phyloP scores from a whole-genome alignment of 1,139 yeast genomes.

The Meyerozyma smithsonii region DNA sequence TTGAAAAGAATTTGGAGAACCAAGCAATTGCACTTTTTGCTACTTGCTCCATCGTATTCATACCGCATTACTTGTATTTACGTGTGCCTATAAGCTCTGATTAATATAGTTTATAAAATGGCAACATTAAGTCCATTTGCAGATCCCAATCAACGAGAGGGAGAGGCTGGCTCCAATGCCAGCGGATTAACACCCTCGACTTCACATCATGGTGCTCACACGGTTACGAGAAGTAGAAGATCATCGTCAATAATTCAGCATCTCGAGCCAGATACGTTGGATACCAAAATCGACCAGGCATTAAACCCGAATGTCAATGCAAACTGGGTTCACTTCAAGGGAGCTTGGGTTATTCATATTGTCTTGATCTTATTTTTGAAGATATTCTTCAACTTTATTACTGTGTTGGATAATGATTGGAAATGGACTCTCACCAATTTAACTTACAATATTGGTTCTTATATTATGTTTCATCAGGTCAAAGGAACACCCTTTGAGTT shows the following conservation, averaged over 20 bases:
- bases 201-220: constrained; percentile 24
- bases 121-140: constrained; percentile 1
- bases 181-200: constrained; percentile 22
- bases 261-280: constrained; percentile 88
- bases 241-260: constrained; percentile 67
- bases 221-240: constrained; percentile 35
- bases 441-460: constrained; percentile 85
- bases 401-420: constrained; percentile 70
- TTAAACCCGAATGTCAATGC: constrained; percentile 88
- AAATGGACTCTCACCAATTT: constrained; percentile 93
- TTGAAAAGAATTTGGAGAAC: neutral
- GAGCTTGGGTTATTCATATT: constrained; percentile 92
- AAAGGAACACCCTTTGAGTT: constrained; percentile 97
- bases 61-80: too few relatives aligned
- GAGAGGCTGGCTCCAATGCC: constrained; percentile 8
- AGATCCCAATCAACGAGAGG: constrained; percentile 12
- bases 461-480: constrained; percentile 93
- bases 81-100: too few relatives aligned
- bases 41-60: neutral
- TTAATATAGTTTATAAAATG: neutral
- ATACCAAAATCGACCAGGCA: constrained; percentile 88
- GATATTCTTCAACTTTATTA: constrained; percentile 69
- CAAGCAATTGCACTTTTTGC: neutral
- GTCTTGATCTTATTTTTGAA: constrained; percentile 74
- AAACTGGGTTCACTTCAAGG: constrained; percentile 92